Percentiles rank a stretch among this genome's conserved stretches.
phyloP scores from a whole-genome alignment of 495 filamentous ascomycete species.

The Astrothelium macrocarpum region DNA sequence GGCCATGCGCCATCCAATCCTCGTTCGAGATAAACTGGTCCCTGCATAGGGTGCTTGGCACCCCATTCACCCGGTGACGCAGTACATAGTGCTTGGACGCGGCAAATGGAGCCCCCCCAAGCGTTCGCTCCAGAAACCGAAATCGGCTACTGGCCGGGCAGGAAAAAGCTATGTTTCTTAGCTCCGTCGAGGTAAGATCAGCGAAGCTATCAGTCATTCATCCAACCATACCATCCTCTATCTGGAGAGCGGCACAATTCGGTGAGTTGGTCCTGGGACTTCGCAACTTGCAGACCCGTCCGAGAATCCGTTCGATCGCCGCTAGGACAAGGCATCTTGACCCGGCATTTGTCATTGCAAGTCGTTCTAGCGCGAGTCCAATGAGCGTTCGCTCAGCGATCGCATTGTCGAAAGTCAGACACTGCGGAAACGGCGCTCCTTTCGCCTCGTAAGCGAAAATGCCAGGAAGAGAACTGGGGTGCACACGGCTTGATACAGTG shows the following conservation, averaged over 20 bases:
- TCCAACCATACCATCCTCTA: neutral
- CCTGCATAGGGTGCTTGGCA: neutral
- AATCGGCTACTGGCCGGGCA: neutral
- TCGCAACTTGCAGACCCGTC: neutral
- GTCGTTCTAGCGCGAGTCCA: neutral
- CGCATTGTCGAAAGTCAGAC: no score
- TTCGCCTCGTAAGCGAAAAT: neutral
- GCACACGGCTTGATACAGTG: neutral
- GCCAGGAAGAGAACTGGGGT: neutral
- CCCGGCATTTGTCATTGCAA: neutral
- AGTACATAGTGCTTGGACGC: neutral
- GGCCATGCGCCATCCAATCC: neutral
- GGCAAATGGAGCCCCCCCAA: neutral
- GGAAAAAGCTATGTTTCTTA: neutral
- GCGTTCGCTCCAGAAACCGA: neutral
- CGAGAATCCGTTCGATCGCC: neutral
- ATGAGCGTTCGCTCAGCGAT: no score
- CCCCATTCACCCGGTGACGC: conserved; percentile 3
- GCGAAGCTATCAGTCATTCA: neutral
- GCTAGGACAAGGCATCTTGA: neutral
- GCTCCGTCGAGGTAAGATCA: neutral
- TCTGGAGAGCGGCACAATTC: neutral
- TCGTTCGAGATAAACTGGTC: neutral
- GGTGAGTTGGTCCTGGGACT: neutral
- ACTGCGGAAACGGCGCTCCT: no score